Percentiles rank a stretch among this genome's conserved stretches.
phyloP scores from a whole-genome alignment of 1,284 basidiomycete genomes.

The Erythrobasidium hasegawianum region DNA sequence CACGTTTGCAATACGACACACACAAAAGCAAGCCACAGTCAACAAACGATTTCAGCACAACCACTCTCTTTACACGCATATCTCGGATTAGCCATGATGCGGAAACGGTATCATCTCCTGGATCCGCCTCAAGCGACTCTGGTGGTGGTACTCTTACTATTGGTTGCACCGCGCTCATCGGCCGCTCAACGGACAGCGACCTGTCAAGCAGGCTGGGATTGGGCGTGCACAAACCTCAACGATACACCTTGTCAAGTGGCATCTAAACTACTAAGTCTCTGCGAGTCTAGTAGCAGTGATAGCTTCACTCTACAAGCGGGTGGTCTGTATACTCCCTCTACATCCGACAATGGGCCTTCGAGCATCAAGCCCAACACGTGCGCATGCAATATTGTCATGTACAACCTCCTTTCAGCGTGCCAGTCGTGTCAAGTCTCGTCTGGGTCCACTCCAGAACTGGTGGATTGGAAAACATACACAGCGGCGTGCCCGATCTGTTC shows the following conservation, averaged over 20 bases:
- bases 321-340: constrained; percentile 12
- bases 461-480: constrained; percentile 8
- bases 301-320: constrained; percentile 5
- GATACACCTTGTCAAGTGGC: constrained; percentile 23
- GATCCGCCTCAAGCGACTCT: no score
- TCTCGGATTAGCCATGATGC: no score
- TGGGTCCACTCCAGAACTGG: neutral
- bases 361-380: constrained; percentile 16
- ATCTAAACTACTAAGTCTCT: constrained; percentile 17
- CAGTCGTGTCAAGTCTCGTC: constrained; percentile 17
- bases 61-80: no score
- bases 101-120: neutral
- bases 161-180: neutral
- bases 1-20: no score
- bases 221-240: constrained; percentile 3
- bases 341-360: no score
- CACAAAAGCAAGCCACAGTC: no score
- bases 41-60: no score
- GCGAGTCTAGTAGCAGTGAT: neutral
- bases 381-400: constrained; percentile 28
- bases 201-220: constrained; percentile 18
- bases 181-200: constrained; percentile 19
- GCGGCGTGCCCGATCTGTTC: constrained; percentile 16
- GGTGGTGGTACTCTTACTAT: neutral
- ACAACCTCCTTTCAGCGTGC: constrained; percentile 30